These are phyloP conservation scores for Zizania latifolia DNA, from an alignment of 176 grass and related monocot species.

Conservation along the genomic window DNA sequence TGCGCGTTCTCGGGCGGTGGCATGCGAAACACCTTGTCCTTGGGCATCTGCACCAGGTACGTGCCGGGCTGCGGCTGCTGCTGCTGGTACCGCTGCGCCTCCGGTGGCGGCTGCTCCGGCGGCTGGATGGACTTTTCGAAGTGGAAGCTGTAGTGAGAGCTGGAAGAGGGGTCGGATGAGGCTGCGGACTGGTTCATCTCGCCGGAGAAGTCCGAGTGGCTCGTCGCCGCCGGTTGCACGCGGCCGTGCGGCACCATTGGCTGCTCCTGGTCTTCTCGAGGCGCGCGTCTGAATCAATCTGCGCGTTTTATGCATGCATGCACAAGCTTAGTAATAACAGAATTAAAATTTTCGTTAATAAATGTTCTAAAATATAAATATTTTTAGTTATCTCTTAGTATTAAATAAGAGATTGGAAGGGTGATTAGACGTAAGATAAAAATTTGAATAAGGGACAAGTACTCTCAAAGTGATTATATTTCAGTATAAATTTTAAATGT, in stretches of 20 bases:
- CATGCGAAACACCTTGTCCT: conserved; percentile 68
- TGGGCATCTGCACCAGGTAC: conserved; percentile 56
- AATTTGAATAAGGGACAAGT: too few relatives aligned
- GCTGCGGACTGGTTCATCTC: conserved; percentile 35
- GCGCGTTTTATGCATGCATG: not conserved
- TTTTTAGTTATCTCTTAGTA: too few relatives aligned
- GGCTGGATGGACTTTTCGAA: conserved; percentile 40
- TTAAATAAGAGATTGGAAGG: too few relatives aligned
- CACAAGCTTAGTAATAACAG: not conserved
- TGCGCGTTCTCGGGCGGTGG: conserved; percentile 63
- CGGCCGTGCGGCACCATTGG: conserved; percentile 36
- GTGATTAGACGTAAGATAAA: too few relatives aligned
- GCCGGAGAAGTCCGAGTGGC: conserved; percentile 45
- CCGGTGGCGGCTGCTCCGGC: not conserved
- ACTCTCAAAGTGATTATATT: too few relatives aligned
- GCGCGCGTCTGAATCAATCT: conserved; percentile 41
- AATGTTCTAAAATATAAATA: too few relatives aligned
- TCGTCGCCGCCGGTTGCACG: conserved; percentile 30
- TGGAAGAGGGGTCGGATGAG: conserved; percentile 46
- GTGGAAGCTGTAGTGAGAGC: conserved; percentile 53
- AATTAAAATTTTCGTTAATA: not conserved
- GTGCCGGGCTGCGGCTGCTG: not conserved
- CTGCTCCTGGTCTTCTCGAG: conserved; percentile 36
- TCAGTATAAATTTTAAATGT: too few relatives aligned
- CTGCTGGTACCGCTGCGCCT: too few relatives aligned